Evolutionary conservation across 2,329 filamentous ascomycete genomes (phyloP), one percentile per base, ranked within the genome.

Genomic region (Diaporthe citri): DNA sequence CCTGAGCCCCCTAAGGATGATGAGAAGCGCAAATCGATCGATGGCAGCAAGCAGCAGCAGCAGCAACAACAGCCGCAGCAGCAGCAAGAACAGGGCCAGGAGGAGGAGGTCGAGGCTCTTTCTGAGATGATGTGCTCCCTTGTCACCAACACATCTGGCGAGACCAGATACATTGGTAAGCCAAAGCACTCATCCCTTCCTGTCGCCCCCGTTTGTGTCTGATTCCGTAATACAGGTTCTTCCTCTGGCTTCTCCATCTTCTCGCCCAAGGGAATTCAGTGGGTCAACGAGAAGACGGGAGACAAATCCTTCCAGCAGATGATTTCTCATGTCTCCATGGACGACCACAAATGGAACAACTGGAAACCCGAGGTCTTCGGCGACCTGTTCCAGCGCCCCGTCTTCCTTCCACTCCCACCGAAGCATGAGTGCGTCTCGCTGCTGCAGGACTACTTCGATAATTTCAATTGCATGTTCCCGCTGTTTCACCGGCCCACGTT

Each of bases 121-220:
- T 98, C 96, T 1, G 97, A 99, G 85, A 97, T 98, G 93, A 98
- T 99, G 97, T 98, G 96, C 84, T 98, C 96, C 3, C 86, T 99
- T 43, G 96, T 99, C 41, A 98, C 96, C 1, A 98, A 98, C 82
- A 95, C 96, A 79, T 94, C 92, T 77, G 97, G 97, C 72, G 97
- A 99, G 86, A 98, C 96, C 10, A 90, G 97, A 84, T 99, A 98
- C 82, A 97, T 98, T 79, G 97, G 95, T 96, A 88, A 71, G 89
- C 78, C 41, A 25, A 43, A 39, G 36, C n/a, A 7, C 25, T 25
- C 28, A 6, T n/a, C 22, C n/a, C 12, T 7, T 3, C 3, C n/a
- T n/a, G 36, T 15, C 69, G 60, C 31, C 74, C 72, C 15, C 34
- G 39, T 72, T 75, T 72, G 28, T 7, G 51, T 20, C 76, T 77